Percentiles rank a stretch among this genome's conserved stretches.
Evolutionary conservation across 495 filamentous ascomycete species (phyloP).

Genomic region (Aspergillus wentii): DNA sequence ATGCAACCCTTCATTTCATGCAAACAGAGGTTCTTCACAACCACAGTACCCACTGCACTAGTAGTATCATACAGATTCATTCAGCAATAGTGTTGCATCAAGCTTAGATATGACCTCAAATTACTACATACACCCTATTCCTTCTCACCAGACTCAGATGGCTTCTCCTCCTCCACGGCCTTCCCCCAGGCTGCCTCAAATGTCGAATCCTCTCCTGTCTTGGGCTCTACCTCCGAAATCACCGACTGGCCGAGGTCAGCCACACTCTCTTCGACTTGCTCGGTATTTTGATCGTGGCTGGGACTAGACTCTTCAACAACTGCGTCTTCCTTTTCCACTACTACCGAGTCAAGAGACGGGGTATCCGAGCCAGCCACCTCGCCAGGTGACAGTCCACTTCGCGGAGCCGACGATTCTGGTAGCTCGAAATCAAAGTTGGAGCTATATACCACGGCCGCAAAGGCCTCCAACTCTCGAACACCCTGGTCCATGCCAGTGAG

Average conservation of each 20-base stretch:
- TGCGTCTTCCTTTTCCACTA: slow-evolving; percentile 19
- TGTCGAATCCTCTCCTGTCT: slow-evolving; percentile 15
- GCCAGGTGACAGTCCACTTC: slow-evolving; percentile 1
- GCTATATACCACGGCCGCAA: slow-evolving; percentile 90
- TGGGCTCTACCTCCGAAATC: too few relatives aligned
- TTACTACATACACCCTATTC: too few relatives aligned
- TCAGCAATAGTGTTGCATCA: too few relatives aligned
- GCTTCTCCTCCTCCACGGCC: slow-evolving; percentile 26
- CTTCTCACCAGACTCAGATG: slow-evolving; percentile 9
- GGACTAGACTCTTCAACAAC: too few relatives aligned
- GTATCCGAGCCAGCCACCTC: slow-evolving; percentile 15
- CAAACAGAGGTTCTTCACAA: too few relatives aligned
- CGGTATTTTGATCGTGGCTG: too few relatives aligned
- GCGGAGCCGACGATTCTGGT: too few relatives aligned
- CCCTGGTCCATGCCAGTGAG: slow-evolving; percentile 70
- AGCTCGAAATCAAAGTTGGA: slow-evolving; percentile 79
- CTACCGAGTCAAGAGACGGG: slow-evolving; percentile 17
- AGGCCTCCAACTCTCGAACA: slow-evolving; percentile 84
- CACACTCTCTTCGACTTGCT: too few relatives aligned
- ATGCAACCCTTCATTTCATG: neutral
- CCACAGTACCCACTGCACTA: too few relatives aligned
- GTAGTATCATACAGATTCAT: neutral
- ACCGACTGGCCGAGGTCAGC: neutral
- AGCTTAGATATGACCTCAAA: too few relatives aligned
- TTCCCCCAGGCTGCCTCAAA: slow-evolving; percentile 44